phyloP scores from a whole-genome alignment of 495 filamentous ascomycete species.

The Penicillium simplicissimum region DNA sequence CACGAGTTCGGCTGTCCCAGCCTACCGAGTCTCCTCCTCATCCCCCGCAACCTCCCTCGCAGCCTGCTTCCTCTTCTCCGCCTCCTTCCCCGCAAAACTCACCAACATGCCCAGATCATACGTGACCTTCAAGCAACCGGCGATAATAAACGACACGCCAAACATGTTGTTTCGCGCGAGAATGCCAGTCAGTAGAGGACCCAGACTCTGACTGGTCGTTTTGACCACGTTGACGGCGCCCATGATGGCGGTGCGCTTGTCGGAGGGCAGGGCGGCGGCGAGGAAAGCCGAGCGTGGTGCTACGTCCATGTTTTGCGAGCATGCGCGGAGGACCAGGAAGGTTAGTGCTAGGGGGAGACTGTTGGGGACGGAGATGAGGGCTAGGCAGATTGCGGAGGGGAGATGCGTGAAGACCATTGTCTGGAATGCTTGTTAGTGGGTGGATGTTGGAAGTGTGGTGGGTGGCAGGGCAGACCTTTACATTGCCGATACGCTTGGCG shows the following conservation, averaged over 20 bases:
- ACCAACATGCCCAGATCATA: conserved; percentile 75
- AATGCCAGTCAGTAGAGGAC: conserved; percentile 70
- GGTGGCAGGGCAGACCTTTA: conserved; percentile 51
- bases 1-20: not conserved
- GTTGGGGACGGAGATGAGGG: conserved; percentile 64
- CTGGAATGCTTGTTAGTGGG: conserved; percentile 24
- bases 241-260: conserved; percentile 79
- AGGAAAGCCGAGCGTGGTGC: conserved; percentile 80
- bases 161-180: conserved; percentile 62
- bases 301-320: conserved; percentile 76
- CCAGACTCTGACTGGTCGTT: conserved; percentile 60
- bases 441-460: not conserved
- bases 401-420: conserved; percentile 89
- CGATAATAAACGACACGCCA: conserved; percentile 70
- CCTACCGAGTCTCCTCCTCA: conserved; percentile 21
- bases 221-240: conserved; percentile 69
- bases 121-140: conserved; percentile 64
- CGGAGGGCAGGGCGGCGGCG: conserved; percentile 65
- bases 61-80: conserved; percentile 22
- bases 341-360: conserved; percentile 56
- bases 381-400: conserved; percentile 71
- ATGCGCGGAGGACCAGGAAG: conserved; percentile 69
- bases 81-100: conserved; percentile 57
- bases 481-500: conserved; percentile 72
- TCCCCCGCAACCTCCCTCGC: conserved; percentile 16